These are phyloP conservation scores for Mycena indigotica DNA, from an alignment of 768 basidiomycete genomes.

Conservation along the genomic window DNA sequence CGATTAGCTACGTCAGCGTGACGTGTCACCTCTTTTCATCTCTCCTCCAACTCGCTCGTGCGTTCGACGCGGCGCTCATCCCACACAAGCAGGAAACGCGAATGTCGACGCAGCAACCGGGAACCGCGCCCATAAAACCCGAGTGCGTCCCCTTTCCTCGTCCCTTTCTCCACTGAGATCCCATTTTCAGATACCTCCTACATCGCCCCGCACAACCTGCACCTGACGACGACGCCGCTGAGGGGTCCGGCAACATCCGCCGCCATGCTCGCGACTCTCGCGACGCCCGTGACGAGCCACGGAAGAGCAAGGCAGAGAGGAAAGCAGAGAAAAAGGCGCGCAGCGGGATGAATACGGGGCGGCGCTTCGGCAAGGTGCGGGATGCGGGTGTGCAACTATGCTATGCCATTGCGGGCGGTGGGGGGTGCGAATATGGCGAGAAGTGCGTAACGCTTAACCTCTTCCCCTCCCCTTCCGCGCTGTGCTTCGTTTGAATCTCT, in stretches of 20 bases:
- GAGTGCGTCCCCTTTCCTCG: not conserved
- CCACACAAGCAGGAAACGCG: too few species aligned
- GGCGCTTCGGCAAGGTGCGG: slow-evolving; percentile 74
- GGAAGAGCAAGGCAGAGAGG: slow-evolving; percentile 40
- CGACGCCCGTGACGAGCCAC: slow-evolving; percentile 23
- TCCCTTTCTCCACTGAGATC: not conserved
- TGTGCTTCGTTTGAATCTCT: too few species aligned
- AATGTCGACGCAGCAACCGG: not conserved
- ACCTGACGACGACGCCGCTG: slow-evolving; percentile 64
- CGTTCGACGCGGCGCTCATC: too few species aligned
- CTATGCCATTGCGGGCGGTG: slow-evolving; percentile 73
- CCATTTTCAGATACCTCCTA: slow-evolving; percentile 42
- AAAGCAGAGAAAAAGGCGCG: slow-evolving; percentile 74
- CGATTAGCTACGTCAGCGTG: too few species aligned
- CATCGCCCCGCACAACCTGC: slow-evolving; percentile 26
- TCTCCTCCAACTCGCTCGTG: too few species aligned
- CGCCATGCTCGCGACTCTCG: slow-evolving; percentile 31
- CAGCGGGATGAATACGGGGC: slow-evolving; percentile 80
- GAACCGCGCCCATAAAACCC: not conserved
- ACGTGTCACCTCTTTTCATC: too few species aligned
- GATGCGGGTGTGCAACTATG: slow-evolving; percentile 83
- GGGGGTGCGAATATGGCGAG: slow-evolving; percentile 68
- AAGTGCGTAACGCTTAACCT: slow-evolving; percentile 45
- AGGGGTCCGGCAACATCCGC: too few species aligned
- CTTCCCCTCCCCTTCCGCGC: too few species aligned